Conservation (phyloP, 441 rosid genomes). For the Adansonia gregorii region DNA sequence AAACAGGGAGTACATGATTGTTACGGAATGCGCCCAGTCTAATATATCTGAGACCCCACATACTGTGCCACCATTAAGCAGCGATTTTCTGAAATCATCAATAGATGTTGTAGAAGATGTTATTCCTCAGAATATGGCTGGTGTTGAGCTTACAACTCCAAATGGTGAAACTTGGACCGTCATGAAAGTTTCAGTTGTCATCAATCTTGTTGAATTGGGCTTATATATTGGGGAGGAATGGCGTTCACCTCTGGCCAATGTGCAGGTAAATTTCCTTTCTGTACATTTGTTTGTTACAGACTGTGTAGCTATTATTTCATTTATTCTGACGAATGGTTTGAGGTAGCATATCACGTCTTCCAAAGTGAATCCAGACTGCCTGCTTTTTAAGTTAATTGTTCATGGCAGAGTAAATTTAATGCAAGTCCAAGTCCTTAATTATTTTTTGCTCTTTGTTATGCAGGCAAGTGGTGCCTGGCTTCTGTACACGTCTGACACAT, state of each 20-base stretch:
- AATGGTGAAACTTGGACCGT: slow-evolving; percentile 62
- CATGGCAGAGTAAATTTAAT: background rate
- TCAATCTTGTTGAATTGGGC: slow-evolving; percentile 78
- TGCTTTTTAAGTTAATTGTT: background rate
- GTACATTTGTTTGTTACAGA: background rate
- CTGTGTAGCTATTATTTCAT: slow-evolving; percentile 10
- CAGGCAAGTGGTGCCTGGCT: slow-evolving; percentile 91
- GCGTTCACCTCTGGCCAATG: slow-evolving; percentile 81
- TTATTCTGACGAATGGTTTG: slow-evolving; percentile 18
- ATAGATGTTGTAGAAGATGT: slow-evolving; percentile 50
- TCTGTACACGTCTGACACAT: slow-evolving; percentile 73
- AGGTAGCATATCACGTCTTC: background rate
- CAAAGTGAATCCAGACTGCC: background rate
- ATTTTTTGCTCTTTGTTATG: slow-evolving; percentile 28
- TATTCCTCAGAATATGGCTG: slow-evolving; percentile 47
- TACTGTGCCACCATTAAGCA: slow-evolving; percentile 61
- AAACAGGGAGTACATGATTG: slow-evolving; percentile 85
- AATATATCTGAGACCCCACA: slow-evolving; percentile 89
- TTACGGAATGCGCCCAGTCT: slow-evolving; percentile 88
- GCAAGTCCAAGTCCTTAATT: background rate
- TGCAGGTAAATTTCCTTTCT: slow-evolving; percentile 58
- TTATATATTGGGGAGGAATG: slow-evolving; percentile 75
- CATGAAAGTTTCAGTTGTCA: slow-evolving; percentile 69
- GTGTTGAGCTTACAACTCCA: slow-evolving; percentile 39
- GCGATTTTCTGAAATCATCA: slow-evolving; percentile 48